These are phyloP conservation scores for Vanderwaltozyma tropicalis DNA, from an alignment of 805 yeast genomes.

Conservation along the genomic window DNA sequence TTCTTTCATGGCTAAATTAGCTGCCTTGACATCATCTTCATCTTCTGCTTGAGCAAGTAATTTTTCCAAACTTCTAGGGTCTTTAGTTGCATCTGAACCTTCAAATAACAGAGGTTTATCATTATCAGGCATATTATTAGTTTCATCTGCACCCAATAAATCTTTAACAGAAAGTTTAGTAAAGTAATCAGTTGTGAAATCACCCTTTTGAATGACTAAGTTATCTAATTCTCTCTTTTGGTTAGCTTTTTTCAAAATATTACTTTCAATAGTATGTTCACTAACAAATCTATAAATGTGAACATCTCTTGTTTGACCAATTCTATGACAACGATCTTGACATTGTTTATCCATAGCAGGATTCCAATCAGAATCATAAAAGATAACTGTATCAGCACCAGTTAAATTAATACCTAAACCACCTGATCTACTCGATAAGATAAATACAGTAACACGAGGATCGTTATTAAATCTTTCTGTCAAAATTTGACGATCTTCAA, in stretches of 20 bases:
- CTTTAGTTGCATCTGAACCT: constrained; percentile 25
- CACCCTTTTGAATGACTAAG: constrained; percentile 95
- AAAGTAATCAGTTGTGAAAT: constrained; percentile 93
- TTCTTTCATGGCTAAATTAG: constrained; percentile 73
- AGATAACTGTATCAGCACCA: constrained; percentile 97
- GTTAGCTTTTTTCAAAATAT: constrained; percentile 85
- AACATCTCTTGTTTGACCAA: constrained; percentile 96
- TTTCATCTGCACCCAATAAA: constrained; percentile 49
- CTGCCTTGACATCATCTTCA: constrained; percentile 83
- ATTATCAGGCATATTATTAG: constrained; percentile 23
- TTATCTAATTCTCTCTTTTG: constrained; percentile 90
- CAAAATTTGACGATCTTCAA: constrained; percentile 89
- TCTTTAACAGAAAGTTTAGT: constrained; percentile 80
- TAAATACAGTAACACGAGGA: constrained; percentile 77
- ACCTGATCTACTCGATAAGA: constrained; percentile 91
- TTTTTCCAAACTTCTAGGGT: constrained; percentile 39
- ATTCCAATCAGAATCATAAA: constrained; percentile 98
- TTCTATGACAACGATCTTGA: constrained; percentile 97
- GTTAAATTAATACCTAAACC: constrained; percentile 96
- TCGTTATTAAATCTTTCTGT: constrained; percentile 91
- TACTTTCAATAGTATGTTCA: constrained; percentile 92
- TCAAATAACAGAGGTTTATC: constrained; percentile 30
- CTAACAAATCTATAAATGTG: constrained; percentile 94
- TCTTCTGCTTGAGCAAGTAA: constrained; percentile 90
- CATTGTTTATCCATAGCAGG: constrained; percentile 99